Evolutionary conservation across 108 stramenopile genomes (phyloP).

Genomic region (Cylindrotheca closterium): DNA sequence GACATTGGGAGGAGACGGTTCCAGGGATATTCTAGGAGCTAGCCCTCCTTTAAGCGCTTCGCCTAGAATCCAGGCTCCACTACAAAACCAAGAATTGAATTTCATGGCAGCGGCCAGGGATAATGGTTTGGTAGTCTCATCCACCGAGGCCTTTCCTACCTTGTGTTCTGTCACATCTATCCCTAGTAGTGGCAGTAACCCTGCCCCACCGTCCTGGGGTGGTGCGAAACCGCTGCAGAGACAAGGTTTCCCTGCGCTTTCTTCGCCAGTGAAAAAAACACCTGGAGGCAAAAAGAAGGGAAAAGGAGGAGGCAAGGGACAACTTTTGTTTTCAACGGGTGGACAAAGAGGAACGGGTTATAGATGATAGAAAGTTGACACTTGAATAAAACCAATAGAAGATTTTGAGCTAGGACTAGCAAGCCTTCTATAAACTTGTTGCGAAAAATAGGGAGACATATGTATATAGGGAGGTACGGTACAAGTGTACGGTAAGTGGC

Average conservation of each 20-base stretch:
- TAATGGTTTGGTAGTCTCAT: neutral
- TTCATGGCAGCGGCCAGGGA: neutral
- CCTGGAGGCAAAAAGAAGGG: neutral
- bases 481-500: too few relatives aligned
- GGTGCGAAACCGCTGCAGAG: neutral
- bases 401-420: too few relatives aligned
- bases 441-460: too few relatives aligned
- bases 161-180: neutral
- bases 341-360: neutral
- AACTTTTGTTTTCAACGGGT: neutral
- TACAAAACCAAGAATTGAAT: neutral
- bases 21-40: neutral
- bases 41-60: too few relatives aligned
- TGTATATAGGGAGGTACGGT: too few relatives aligned
- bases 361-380: too few relatives aligned
- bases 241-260: neutral
- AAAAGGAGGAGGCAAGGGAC: neutral
- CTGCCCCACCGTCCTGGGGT: neutral
- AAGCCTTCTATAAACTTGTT: too few relatives aligned
- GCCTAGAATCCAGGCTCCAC: too few relatives aligned
- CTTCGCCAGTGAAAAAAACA: neutral
- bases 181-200: neutral
- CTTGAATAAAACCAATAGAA: too few relatives aligned
- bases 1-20: neutral
- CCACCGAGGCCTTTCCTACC: neutral